These are phyloP conservation scores for Lentinula detonsa DNA, from an alignment of 768 basidiomycete genomes.

Conservation along the genomic window DNA sequence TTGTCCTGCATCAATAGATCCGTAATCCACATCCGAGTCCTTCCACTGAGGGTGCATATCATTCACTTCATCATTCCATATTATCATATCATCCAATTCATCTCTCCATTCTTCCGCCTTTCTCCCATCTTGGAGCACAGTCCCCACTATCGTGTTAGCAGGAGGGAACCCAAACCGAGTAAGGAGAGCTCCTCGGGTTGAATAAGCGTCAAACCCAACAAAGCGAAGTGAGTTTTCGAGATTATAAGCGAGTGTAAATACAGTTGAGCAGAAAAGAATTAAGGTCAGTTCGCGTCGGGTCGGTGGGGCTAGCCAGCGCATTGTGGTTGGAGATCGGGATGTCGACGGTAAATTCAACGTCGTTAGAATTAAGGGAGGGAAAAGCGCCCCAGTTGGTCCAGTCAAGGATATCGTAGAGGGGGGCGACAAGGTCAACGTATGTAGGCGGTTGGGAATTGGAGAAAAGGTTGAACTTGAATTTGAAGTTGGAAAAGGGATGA, in stretches of 20 bases:
- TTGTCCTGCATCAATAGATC: conserved; percentile 45
- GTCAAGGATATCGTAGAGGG: too few species aligned
- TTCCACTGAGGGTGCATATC: conserved; percentile 39
- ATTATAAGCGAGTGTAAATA: conserved; percentile 72
- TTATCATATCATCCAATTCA: conserved; percentile 53
- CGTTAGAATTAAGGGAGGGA: too few species aligned
- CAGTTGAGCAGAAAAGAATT: conserved; percentile 54
- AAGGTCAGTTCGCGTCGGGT: conserved; percentile 71
- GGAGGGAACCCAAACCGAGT: conserved; percentile 33
- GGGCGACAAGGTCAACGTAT: too few species aligned
- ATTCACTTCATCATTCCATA: conserved; percentile 47
- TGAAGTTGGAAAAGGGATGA: too few species aligned
- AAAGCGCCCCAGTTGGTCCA: too few species aligned
- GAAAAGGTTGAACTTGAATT: too few species aligned
- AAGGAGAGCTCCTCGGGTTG: conserved; percentile 30
- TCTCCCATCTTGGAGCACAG: conserved; percentile 40
- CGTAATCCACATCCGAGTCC: conserved; percentile 50
- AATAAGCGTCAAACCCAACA: conserved; percentile 37
- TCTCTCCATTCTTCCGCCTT: conserved; percentile 49
- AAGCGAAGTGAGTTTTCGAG: conserved; percentile 57
- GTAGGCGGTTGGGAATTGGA: too few species aligned
- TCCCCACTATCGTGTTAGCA: conserved; percentile 13
- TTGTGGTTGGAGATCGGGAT: conserved; percentile 14
- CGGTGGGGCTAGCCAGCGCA: conserved; percentile 63
- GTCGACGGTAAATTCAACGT: not conserved